A percentile compares a stretch with the other conserved stretches of the same genome.
Conservation (phyloP, 2,329 filamentous ascomycete species). For the Aspergillus piperis region DNA sequence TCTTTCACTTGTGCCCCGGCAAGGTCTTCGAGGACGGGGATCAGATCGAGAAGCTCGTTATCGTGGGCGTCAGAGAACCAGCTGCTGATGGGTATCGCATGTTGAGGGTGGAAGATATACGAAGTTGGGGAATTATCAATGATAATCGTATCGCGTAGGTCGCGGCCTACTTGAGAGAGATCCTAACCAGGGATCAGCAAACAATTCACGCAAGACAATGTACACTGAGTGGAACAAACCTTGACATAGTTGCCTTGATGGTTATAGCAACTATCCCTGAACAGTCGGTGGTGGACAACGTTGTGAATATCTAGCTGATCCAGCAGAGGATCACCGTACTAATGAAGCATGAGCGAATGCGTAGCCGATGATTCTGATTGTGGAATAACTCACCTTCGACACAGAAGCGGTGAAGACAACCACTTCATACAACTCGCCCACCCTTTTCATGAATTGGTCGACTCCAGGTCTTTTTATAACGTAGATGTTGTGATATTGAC, state of each 20-base stretch:
- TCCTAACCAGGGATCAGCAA: constrained; percentile 57
- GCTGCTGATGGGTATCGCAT: constrained; percentile 98
- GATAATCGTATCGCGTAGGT: constrained; percentile 96
- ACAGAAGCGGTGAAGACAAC: constrained; percentile 98
- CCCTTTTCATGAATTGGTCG: constrained; percentile 97
- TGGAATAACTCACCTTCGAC: constrained; percentile 70
- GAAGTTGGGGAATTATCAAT: constrained; percentile 99
- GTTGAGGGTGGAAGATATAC: constrained; percentile 99
- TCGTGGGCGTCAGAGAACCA: constrained; percentile 99
- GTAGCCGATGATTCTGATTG: not conserved
- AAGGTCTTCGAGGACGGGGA: constrained; percentile 96
- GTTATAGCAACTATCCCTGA: constrained; percentile 98
- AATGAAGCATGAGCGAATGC: constrained; percentile 16
- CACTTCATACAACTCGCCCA: constrained; percentile 96
- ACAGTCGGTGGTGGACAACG: constrained; percentile 92
- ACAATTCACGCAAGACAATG: not conserved
- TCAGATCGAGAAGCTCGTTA: constrained; percentile 95
- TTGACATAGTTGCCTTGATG: constrained; percentile 99
- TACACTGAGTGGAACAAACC: constrained; percentile 38
- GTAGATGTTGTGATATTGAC: constrained; percentile 98
- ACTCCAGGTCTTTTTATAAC: constrained; percentile 99
- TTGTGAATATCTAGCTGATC: constrained; percentile 97
- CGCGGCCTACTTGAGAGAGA: constrained; percentile 91
- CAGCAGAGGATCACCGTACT: constrained; percentile 95
- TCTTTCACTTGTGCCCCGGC: constrained; percentile 86